A percentile compares a stretch with the other conserved stretches of the same genome.
Conservation (phyloP, 345 rosid species). For the Trapa incisa region DNA sequence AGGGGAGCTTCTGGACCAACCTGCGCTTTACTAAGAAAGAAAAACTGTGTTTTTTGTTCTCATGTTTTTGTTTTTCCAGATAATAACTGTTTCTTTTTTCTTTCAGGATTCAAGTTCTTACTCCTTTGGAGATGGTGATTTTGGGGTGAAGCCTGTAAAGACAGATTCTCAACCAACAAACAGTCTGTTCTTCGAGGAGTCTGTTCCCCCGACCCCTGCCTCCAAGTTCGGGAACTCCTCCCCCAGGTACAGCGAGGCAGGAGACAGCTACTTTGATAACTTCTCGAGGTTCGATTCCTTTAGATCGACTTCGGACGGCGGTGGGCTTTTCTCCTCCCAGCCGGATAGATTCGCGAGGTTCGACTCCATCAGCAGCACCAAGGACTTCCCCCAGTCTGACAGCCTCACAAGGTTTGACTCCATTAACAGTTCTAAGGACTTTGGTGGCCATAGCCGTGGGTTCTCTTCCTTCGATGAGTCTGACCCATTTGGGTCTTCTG, state of each 20-base stretch:
- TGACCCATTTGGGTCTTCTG: constrained; percentile 83
- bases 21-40: not conserved
- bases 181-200: constrained; percentile 69
- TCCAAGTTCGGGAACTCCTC: constrained; percentile 78
- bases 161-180: constrained; percentile 57
- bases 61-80: too few relatives aligned
- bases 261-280: constrained; percentile 53
- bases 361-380: constrained; percentile 50
- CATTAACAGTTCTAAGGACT: constrained; percentile 36
- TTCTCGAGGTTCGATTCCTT: constrained; percentile 93
- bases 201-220: constrained; percentile 73
- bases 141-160: constrained; percentile 38
- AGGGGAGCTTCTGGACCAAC: not conserved
- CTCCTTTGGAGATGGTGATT: constrained; percentile 53
- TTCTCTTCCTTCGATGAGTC: constrained; percentile 70
- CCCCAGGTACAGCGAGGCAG: constrained; percentile 66
- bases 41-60: too few relatives aligned
- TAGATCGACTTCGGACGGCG: constrained; percentile 40
- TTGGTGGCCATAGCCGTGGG: constrained; percentile 28
- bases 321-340: constrained; percentile 20
- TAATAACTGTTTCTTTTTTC: constrained; percentile 1
- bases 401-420: constrained; percentile 63
- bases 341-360: constrained; percentile 55
- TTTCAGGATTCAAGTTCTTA: constrained; percentile 38
- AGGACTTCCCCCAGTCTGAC: constrained; percentile 23